These are phyloP conservation scores for Amyloporia xantha DNA, from an alignment of 768 basidiomycete species.

Conservation along the genomic window DNA sequence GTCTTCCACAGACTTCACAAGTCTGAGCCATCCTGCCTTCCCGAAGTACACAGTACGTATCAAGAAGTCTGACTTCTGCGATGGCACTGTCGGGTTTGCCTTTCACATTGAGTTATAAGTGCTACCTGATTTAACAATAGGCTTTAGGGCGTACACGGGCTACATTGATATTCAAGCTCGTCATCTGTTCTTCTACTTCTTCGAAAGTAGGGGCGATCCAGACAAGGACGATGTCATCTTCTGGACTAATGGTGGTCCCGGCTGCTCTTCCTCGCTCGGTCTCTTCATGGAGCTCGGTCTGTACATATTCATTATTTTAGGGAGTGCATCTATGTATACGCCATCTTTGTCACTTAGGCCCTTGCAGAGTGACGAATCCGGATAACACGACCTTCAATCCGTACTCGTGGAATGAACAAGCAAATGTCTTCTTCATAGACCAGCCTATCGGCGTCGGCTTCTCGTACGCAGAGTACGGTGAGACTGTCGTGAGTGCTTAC, in stretches of 20 bases:
- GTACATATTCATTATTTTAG: slow-evolving; percentile 26
- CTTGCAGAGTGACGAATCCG: slow-evolving; percentile 52
- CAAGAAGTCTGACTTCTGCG: slow-evolving; percentile 37
- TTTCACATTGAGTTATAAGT: not conserved
- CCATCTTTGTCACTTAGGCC: slow-evolving; percentile 63
- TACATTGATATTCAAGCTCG: slow-evolving; percentile 65
- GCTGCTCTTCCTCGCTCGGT: slow-evolving; percentile 23
- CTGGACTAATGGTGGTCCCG: slow-evolving; percentile 31
- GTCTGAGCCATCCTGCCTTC: slow-evolving; percentile 35
- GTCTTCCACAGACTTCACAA: slow-evolving; percentile 30
- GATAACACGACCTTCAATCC: slow-evolving; percentile 48
- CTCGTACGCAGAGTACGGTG: slow-evolving; percentile 52
- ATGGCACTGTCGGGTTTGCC: slow-evolving; percentile 30
- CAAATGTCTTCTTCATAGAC: slow-evolving; percentile 47
- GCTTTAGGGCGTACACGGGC: slow-evolving; percentile 52
- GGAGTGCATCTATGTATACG: slow-evolving; percentile 46
- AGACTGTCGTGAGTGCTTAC: slow-evolving; percentile 39
- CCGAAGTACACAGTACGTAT: slow-evolving; percentile 37
- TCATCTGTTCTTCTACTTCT: slow-evolving; percentile 40
- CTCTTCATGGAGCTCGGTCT: slow-evolving; percentile 45
- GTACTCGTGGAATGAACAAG: slow-evolving; percentile 62
- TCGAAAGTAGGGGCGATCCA: slow-evolving; percentile 34
- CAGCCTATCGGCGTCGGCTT: slow-evolving; percentile 34
- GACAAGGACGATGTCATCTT: slow-evolving; percentile 24
- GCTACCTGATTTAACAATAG: not conserved